Base-by-base conservation (phyloP, 2,329 filamentous ascomycete genomes). In the Byssochlamys sp. region DNA sequence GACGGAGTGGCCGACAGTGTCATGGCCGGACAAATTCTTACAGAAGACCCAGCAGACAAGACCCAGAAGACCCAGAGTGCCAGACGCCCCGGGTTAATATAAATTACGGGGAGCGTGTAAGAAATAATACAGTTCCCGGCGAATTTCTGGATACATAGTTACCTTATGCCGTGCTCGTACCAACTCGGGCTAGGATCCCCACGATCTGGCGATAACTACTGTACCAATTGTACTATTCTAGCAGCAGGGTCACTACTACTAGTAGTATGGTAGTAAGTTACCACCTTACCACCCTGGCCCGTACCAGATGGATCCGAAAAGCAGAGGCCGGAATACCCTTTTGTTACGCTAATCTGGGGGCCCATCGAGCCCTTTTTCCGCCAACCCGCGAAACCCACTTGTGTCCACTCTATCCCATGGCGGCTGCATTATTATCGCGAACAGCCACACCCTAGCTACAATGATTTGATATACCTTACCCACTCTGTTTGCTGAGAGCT, bases 181-280 rank as follows among this genome's bases (percentile, higher is more conserved):
- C 19, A 11, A 25, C 24, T 19, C 3, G 12, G 45, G 56, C 58
- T 62, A 63, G 62, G 60, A 60, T 63, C 62, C 63, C 65, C 66
- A 67, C 65, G 65, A 68, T 66, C 62, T 64, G 59, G 19, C 19
- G 19, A 19, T 19, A 19, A 19, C 19, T 19, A 19, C 19, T 19
- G 19, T 19, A 19, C 19, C 19, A 19, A 19, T 19, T 19, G 19
- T 19, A 19, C 19, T 19, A 19, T 19, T 19, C 19, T 19, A 19
- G 19, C 19, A 19, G 19, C 19, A 19, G 19, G 19, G 19, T 19
- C 19, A 19, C 19, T 19, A 19, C 19, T 19, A 19, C 19, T 19
- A 19, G 19, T 19, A 19, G 19, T 19, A 19, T 19, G 19, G 19
- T 19, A 19, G 19, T 19, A 19, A 19, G 19, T 19, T 19, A 19